Evolutionary conservation across 306 rosid genomes (phyloP), one percentile per base, ranked within the genome.

Genomic region (Comarum palustre): DNA sequence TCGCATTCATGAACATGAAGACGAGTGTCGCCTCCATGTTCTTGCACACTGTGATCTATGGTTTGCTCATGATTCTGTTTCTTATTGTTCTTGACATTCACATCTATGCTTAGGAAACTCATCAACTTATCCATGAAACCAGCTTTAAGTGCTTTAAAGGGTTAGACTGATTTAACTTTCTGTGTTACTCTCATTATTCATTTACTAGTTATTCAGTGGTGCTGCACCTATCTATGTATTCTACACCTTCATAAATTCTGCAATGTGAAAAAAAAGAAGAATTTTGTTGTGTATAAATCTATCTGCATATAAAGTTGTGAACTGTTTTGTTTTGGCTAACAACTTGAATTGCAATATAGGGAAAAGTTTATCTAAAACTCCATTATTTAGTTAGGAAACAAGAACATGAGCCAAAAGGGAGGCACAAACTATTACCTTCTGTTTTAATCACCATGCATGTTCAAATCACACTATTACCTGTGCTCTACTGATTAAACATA

Each of bases 1-100:
- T 94, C 1, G 86, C 84, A 71, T 83, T 94, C 5, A 85, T 94
- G 97, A 87, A 76, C 90, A 89, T 89, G 97, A 87, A 85, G 90
- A 94, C 97, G 3, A 94, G 79, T 34, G 43, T 80, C 32, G 97
- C 96, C 20, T 82, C 97, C 66, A 94, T 94, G 59, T 85, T 94
- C 69, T 92, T 94, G 36, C 97, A 91, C 81, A 43, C 99, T 10
- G 90, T 94, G 34, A 76, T 94, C 75, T 91, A 89, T 73, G 95
- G 89, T 80, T 61, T 94, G 73, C 82, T 94, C 39, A 84, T 94
- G 0, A 76, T 86, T 86, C 65, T 94, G 77, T 85, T 94, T 60
- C 85, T 94, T 45, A 72, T 91, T 64, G 77, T 94, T 81, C 97
- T 94, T 29, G 82, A 74, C 65, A 52, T 94, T 54, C 97, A 88